phyloP scores from a whole-genome alignment of 441 rosid species.

The Erysimum pusillum region DNA sequence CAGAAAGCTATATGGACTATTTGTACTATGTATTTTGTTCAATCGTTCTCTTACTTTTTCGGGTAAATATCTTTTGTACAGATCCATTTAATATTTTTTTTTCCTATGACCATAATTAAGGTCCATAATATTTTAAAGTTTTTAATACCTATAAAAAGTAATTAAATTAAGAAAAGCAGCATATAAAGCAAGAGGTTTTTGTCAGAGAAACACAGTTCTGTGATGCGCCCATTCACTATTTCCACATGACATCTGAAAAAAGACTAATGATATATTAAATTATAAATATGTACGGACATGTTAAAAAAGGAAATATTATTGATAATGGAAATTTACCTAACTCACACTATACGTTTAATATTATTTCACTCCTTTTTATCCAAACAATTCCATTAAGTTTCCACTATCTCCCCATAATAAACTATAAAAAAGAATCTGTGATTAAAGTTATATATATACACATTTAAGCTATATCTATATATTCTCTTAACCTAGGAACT shows the following conservation, averaged over 20 bases:
- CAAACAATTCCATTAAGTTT: conserved; percentile 46
- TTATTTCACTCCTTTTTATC: conserved; percentile 43
- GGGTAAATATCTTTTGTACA: conserved; percentile 43
- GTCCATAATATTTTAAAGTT: conserved; percentile 11
- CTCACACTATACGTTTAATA: conserved; percentile 40
- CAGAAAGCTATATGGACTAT: conserved; percentile 36
- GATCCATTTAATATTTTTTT: not conserved
- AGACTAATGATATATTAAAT: not conserved
- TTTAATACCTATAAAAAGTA: conserved; percentile 2
- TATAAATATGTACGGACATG: conserved; percentile 42
- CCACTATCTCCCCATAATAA: conserved; percentile 41
- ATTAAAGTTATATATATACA: conserved; percentile 11
- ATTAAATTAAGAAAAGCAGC: conserved; percentile 30
- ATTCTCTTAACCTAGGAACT: conserved; percentile 48
- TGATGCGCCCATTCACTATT: conserved; percentile 38
- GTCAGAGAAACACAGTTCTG: conserved; percentile 42
- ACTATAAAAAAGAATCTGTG: conserved; percentile 15
- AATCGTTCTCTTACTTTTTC: conserved; percentile 27
- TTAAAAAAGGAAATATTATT: conserved; percentile 42
- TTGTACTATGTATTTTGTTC: conserved; percentile 44
- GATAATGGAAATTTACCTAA: conserved; percentile 45
- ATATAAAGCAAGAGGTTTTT: conserved; percentile 31
- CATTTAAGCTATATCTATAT: conserved; percentile 26
- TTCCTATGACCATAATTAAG: conserved; percentile 34
- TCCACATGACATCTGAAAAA: conserved; percentile 40